Evolutionary conservation across 345 rosid genomes (phyloP).

Genomic region (Capsella bursapastoris): DNA sequence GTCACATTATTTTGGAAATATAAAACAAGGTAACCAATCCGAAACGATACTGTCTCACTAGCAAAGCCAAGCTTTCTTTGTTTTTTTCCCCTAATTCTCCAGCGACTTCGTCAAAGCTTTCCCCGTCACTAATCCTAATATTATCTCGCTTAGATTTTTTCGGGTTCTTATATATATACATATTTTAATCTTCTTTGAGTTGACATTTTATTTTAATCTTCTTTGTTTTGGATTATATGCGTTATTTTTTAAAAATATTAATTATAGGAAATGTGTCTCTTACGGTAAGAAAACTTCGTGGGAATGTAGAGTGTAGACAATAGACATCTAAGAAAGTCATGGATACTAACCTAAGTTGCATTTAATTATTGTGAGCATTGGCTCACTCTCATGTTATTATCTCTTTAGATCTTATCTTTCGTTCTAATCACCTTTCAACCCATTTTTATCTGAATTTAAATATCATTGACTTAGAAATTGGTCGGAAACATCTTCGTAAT

Average conservation of each 20-base stretch:
- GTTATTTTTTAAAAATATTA: not conserved
- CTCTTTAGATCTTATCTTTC: not conserved
- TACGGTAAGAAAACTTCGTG: constrained; percentile 28
- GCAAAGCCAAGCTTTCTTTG: not conserved
- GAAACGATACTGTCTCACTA: not conserved
- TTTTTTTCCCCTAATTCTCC: not conserved
- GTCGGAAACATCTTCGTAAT: constrained; percentile 40
- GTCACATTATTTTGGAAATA: not conserved
- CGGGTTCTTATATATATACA: not conserved
- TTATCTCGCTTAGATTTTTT: constrained; percentile 21
- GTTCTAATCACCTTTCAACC: constrained; percentile 6
- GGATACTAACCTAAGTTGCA: not conserved
- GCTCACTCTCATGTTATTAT: constrained; percentile 8
- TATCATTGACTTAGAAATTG: constrained; percentile 26
- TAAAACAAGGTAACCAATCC: no score
- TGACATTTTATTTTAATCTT: not conserved
- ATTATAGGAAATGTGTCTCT: constrained; percentile 6
- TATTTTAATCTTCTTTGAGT: constrained; percentile 10
- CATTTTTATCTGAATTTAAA: constrained; percentile 1
- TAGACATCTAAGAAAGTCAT: not conserved
- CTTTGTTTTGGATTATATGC: constrained; percentile 12
- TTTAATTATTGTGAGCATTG: constrained; percentile 4
- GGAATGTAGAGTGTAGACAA: not conserved
- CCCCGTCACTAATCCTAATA: not conserved
- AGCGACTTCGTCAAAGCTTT: constrained; percentile 1